phyloP scores from a whole-genome alignment of 2,329 filamentous ascomycete species.

The Acrocalymma vagum region DNA sequence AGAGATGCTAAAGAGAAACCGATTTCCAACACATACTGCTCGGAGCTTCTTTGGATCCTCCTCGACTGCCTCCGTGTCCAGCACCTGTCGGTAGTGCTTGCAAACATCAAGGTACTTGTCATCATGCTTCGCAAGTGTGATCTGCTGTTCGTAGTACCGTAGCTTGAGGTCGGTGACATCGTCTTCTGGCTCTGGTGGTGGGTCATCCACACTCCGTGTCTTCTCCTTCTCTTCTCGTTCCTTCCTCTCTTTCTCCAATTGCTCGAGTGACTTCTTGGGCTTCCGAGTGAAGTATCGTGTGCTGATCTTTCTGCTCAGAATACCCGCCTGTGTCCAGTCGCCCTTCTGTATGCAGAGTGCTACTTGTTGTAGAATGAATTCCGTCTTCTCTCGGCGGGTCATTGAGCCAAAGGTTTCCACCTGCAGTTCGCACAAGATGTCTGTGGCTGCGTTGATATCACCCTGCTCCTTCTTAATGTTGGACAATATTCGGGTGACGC shows the following conservation, averaged over 20 bases:
- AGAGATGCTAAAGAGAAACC: conserved; percentile 8
- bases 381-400: conserved; percentile 96
- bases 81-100: conserved; percentile 96
- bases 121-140: conserved; percentile 93
- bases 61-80: conserved; percentile 95
- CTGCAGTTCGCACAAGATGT: conserved; percentile 95
- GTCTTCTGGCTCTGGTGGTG: conserved; percentile 79
- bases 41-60: conserved; percentile 86
- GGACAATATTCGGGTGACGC: conserved; percentile 92
- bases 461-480: conserved; percentile 98
- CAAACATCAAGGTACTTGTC: conserved; percentile 97
- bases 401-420: conserved; percentile 99
- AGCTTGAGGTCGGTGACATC: conserved; percentile 97
- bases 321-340: conserved; percentile 95
- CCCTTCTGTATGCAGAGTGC: conserved; percentile 92
- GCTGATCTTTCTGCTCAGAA: conserved; percentile 96
- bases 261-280: conserved; percentile 87
- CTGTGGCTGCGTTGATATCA: conserved; percentile 86
- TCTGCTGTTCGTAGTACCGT: conserved; percentile 96
- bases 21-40: conserved; percentile 68
- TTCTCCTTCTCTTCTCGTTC: conserved; percentile 85
- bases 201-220: conserved; percentile 78
- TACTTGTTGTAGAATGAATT: conserved; percentile 97
- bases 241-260: conserved; percentile 90
- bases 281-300: conserved; percentile 90